phyloP scores from a whole-genome alignment of 1,284 basidiomycete species.

The Lignosus rhinocerotis region DNA sequence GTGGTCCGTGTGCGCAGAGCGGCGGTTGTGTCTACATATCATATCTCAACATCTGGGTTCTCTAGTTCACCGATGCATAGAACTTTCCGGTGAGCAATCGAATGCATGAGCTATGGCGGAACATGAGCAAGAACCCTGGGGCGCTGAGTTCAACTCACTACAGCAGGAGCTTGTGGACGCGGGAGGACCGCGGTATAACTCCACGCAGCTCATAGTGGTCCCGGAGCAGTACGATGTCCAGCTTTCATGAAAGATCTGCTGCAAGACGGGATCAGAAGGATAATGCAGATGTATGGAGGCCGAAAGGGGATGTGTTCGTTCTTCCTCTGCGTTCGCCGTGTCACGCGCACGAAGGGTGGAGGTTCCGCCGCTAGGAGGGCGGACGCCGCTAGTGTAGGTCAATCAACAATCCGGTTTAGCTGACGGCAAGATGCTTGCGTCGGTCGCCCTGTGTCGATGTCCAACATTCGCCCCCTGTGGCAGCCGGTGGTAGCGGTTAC shows the following conservation, averaged over 20 bases:
- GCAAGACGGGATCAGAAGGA: background rate
- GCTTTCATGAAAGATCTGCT: background rate
- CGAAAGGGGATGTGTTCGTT: background rate
- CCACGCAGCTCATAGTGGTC: conserved; percentile 7
- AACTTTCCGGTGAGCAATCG: conserved; percentile 15
- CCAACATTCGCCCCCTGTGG: too few species aligned
- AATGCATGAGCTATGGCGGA: background rate
- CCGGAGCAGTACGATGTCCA: background rate
- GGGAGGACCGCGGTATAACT: conserved; percentile 7
- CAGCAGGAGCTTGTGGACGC: background rate
- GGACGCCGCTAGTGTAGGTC: too few species aligned
- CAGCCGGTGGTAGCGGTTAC: too few species aligned
- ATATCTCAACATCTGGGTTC: background rate
- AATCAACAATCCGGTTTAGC: too few species aligned
- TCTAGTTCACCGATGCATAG: background rate
- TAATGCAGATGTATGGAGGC: background rate
- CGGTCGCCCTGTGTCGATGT: too few species aligned
- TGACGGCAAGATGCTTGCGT: too few species aligned
- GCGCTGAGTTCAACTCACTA: background rate
- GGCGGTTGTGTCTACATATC: conserved; percentile 1
- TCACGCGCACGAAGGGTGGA: background rate
- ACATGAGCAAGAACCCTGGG: background rate
- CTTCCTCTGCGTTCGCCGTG: background rate
- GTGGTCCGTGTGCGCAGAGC: conserved; percentile 12
- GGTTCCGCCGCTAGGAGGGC: too few species aligned